Evolutionary conservation across 1,284 basidiomycete genomes (phyloP).

Genomic region (Rhodotorula mucilaginosa): DNA sequence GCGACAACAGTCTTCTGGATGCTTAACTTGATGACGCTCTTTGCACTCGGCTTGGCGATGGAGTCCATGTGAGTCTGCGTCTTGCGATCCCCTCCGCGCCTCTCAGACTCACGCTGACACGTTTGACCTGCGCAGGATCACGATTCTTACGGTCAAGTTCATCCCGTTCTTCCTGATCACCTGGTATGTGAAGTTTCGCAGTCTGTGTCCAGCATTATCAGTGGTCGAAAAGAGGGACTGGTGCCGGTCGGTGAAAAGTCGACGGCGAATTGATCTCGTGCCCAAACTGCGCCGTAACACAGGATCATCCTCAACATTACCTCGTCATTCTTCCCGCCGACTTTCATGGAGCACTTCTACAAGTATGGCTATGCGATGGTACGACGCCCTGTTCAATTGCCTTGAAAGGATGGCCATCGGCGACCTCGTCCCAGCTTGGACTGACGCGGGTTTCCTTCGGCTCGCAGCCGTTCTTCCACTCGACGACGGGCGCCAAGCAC

Average conservation of each 20-base stretch:
- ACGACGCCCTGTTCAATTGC: not conserved
- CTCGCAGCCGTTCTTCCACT: slow-evolving; percentile 46
- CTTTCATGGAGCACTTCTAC: slow-evolving; percentile 45
- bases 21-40: slow-evolving; percentile 46
- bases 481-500: slow-evolving; percentile 46
- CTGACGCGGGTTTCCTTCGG: slow-evolving; percentile 17
- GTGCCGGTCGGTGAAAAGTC: too few relatives aligned
- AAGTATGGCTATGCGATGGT: slow-evolving; percentile 32
- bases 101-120: not conserved
- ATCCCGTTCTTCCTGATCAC: slow-evolving; percentile 48
- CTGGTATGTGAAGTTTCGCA: slow-evolving; percentile 33
- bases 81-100: too few relatives aligned
- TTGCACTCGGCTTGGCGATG: slow-evolving; percentile 46
- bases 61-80: slow-evolving; percentile 41
- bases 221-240: too few relatives aligned
- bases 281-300: too few relatives aligned
- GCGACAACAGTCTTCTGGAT: slow-evolving; percentile 44
- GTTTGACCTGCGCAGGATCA: slow-evolving; percentile 3
- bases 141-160: slow-evolving; percentile 37
- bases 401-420: too few relatives aligned
- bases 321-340: slow-evolving; percentile 47
- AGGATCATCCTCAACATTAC: slow-evolving; percentile 35
- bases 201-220: too few relatives aligned
- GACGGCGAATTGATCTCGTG: too few relatives aligned
- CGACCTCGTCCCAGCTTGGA: too few relatives aligned